Evolutionary conservation across 306 rosid species (phyloP).

Genomic region (Castanea mollissima): DNA sequence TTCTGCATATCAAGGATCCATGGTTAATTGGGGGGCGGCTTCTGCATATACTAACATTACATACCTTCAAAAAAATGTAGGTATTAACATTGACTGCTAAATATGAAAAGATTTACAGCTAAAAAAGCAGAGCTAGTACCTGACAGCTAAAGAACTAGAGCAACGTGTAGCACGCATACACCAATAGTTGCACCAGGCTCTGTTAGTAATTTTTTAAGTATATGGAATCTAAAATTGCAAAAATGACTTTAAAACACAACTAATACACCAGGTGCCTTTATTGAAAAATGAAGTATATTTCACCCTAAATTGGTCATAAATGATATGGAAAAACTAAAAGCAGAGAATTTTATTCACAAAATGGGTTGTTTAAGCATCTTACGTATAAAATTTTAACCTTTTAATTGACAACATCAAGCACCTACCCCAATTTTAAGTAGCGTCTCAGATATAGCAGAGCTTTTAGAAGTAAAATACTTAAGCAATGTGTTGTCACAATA

Average conservation of each 20-base stretch:
- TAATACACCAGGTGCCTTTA: not conserved
- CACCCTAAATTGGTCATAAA: not conserved
- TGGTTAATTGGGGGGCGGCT: not conserved
- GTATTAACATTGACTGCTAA: not conserved
- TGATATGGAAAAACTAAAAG: not conserved
- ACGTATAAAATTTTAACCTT: not conserved
- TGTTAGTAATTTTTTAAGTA: conserved; percentile 31
- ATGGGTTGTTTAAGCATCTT: not conserved
- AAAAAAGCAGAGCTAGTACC: conserved; percentile 45
- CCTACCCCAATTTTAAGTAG: not conserved
- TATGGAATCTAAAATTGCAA: conserved; percentile 4
- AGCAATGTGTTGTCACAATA: not conserved
- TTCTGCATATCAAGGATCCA: not conserved
- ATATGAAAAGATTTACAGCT: not conserved
- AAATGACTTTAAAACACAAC: not conserved
- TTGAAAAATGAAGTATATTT: not conserved
- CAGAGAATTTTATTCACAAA: not conserved
- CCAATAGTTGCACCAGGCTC: conserved; percentile 99
- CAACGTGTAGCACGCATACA: conserved; percentile 99
- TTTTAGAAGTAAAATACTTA: not conserved
- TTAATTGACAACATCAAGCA: not conserved
- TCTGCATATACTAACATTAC: too few relatives aligned
- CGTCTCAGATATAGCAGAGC: not conserved
- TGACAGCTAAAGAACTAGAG: conserved; percentile 94
- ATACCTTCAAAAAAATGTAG: not conserved